These are phyloP conservation scores for Fusarium sp. DNA, from an alignment of 2,329 filamentous ascomycete species.

Conservation along the genomic window DNA sequence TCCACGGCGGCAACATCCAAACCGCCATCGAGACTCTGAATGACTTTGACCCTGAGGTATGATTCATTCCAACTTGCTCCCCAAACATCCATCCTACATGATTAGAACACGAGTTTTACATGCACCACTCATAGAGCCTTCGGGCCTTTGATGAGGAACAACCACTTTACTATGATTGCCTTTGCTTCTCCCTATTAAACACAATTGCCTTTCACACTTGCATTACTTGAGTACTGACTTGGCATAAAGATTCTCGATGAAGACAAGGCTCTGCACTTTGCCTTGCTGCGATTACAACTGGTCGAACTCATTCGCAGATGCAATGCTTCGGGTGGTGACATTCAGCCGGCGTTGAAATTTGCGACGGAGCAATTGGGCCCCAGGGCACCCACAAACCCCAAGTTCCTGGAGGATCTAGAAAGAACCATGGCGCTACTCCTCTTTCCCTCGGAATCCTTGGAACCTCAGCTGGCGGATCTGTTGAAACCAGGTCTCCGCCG, in stretches of 20 bases:
- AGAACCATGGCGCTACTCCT: constrained; percentile 92
- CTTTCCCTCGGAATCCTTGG: constrained; percentile 83
- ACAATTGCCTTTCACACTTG: background rate
- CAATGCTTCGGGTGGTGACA: constrained; percentile 75
- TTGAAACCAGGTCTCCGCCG: constrained; percentile 83
- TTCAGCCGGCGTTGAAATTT: constrained; percentile 84
- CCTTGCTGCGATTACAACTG: constrained; percentile 87
- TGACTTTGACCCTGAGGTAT: constrained; percentile 89
- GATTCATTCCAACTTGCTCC: constrained; percentile 52
- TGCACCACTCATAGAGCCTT: constrained; percentile 99
- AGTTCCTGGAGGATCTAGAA: constrained; percentile 89
- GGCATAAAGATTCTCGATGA: constrained; percentile 82
- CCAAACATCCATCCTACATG: constrained; percentile 64
- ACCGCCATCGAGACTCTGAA: constrained; percentile 88
- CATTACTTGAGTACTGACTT: constrained; percentile 17
- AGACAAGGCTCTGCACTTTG: constrained; percentile 86
- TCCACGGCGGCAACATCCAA: constrained; percentile 87
- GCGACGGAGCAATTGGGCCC: constrained; percentile 89
- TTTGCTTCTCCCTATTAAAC: constrained; percentile 10
- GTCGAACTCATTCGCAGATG: constrained; percentile 90
- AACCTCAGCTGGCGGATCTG: constrained; percentile 78
- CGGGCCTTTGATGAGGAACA: constrained; percentile 91
- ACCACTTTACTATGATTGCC: constrained; percentile 64
- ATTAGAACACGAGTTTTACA: constrained; percentile 94
- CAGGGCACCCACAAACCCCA: constrained; percentile 81